phyloP scores from a whole-genome alignment of 352 stramenopile genomes.

The Phytophthora ramorum region DNA sequence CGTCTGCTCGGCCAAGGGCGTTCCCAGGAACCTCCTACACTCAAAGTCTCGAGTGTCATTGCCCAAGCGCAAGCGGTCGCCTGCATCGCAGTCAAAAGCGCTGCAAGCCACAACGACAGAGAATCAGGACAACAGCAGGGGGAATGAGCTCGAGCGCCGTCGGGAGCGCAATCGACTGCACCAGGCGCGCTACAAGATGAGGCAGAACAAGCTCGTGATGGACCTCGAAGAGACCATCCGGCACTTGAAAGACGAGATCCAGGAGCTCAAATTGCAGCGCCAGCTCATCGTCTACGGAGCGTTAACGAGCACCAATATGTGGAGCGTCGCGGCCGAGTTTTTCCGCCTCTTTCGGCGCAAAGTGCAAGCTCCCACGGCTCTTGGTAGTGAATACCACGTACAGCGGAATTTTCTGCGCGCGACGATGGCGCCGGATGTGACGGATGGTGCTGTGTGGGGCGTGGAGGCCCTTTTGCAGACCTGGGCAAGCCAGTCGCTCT shows the following conservation, averaged over 20 bases:
- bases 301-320: neutral
- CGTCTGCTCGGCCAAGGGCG: neutral
- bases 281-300: neutral
- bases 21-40: neutral
- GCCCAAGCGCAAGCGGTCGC: neutral
- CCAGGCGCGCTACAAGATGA: conserved; percentile 5
- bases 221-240: conserved; percentile 1
- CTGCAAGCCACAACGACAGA: neutral
- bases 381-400: neutral
- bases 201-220: neutral
- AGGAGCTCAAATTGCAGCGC: neutral
- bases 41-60: neutral
- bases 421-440: conserved; percentile 9
- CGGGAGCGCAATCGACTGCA: conserved; percentile 9
- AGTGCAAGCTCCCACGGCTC: neutral
- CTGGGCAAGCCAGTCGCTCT: neutral
- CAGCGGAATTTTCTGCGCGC: conserved; percentile 4
- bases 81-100: neutral
- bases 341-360: conserved; percentile 10
- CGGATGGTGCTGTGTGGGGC: conserved; percentile 3
- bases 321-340: conserved; percentile 11
- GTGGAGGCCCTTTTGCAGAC: conserved; percentile 1
- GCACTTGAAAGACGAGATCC: conserved; percentile 2
- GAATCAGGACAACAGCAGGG: neutral
- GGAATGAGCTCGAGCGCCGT: neutral